Conservation (phyloP, 768 basidiomycete genomes). For the Amanita pseudoporphyria region DNA sequence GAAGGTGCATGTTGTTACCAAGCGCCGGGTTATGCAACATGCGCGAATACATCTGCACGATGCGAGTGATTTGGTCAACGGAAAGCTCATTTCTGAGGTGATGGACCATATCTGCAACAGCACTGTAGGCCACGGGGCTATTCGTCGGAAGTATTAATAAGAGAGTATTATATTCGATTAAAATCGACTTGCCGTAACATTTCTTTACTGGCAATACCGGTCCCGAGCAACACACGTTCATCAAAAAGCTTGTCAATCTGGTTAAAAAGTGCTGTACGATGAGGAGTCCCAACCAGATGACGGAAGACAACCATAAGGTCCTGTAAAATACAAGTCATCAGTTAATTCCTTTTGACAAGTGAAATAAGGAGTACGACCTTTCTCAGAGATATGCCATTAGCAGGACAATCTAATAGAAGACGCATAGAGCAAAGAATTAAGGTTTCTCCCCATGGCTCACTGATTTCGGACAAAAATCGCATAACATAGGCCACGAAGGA, state of each 20-base stretch:
- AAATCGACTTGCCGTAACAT: conserved; percentile 51
- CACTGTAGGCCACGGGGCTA: conserved; percentile 75
- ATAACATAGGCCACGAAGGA: conserved; percentile 90
- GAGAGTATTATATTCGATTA: conserved; percentile 1
- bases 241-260: conserved; percentile 87
- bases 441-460: conserved; percentile 69
- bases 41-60: conserved; percentile 79
- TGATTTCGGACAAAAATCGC: conserved; percentile 47
- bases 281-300: conserved; percentile 74
- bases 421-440: conserved; percentile 75
- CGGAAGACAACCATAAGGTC: conserved; percentile 90
- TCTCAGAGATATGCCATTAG: conserved; percentile 71
- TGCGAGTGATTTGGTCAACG: conserved; percentile 60
- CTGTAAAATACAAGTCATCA: conserved; percentile 25
- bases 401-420: conserved; percentile 90
- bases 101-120: conserved; percentile 89
- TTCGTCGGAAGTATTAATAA: conserved; percentile 7
- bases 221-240: conserved; percentile 83
- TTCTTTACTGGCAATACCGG: conserved; percentile 76
- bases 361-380: conserved; percentile 38
- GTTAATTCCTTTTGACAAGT: background rate
- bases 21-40: conserved; percentile 86
- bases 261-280: conserved; percentile 67
- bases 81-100: conserved; percentile 81
- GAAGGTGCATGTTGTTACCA: conserved; percentile 70